Conservation (phyloP, 306 rosid genomes). For the Cajanus cajan region DNA sequence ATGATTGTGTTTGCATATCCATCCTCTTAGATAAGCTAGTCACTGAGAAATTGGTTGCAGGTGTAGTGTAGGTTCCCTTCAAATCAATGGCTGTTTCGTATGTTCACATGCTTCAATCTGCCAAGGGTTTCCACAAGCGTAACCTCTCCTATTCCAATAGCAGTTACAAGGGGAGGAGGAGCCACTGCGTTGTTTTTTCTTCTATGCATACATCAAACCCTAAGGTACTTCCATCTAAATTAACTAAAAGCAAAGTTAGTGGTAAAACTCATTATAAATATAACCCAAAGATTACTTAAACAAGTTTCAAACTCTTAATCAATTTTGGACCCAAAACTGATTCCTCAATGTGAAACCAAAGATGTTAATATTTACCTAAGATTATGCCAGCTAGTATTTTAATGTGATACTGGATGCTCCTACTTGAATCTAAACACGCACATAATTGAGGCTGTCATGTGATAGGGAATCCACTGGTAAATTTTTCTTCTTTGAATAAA, state of each 20-base stretch:
- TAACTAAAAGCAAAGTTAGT: not conserved
- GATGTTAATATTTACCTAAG: too few relatives aligned
- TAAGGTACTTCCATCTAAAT: constrained; percentile 29
- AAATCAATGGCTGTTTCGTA: constrained; percentile 42
- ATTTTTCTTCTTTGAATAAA: not conserved
- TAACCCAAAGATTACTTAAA: too few relatives aligned
- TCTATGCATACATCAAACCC: constrained; percentile 39
- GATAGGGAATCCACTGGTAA: constrained; percentile 14
- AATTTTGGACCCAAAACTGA: too few relatives aligned
- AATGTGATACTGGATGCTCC: too few relatives aligned
- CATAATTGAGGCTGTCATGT: too few relatives aligned
- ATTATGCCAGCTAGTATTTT: too few relatives aligned
- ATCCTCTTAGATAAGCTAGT: not conserved
- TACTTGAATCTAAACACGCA: too few relatives aligned
- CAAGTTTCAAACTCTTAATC: too few relatives aligned
- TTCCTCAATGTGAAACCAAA: too few relatives aligned
- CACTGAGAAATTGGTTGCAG: not conserved
- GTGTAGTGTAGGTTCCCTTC: not conserved
- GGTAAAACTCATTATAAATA: too few relatives aligned
- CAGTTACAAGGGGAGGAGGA: constrained; percentile 20
- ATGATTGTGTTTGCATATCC: not conserved
- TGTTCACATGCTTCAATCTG: constrained; percentile 38
- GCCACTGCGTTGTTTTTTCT: constrained; percentile 23
- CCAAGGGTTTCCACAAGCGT: constrained; percentile 7
- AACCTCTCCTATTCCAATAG: constrained; percentile 15